Evolutionary conservation across 768 basidiomycete species (phyloP).

Genomic region (Tricholoma sp.): DNA sequence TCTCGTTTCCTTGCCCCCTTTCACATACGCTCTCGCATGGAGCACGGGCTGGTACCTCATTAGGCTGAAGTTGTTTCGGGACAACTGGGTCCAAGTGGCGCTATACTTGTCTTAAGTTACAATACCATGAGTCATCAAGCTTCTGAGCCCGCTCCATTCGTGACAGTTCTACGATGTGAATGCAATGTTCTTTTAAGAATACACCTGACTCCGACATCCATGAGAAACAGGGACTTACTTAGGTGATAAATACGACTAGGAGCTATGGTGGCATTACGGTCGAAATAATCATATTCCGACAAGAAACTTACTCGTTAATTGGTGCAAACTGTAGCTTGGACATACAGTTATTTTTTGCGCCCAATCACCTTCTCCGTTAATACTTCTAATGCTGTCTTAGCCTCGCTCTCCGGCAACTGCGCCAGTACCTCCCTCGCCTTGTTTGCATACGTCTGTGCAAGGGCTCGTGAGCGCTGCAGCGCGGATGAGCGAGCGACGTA

Average conservation of each 20-base stretch:
- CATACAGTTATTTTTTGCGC: constrained; percentile 19
- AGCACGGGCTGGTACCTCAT: too few species aligned
- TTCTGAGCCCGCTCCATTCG: not conserved
- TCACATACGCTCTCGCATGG: too few species aligned
- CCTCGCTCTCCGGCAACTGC: constrained; percentile 77
- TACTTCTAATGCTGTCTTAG: constrained; percentile 67
- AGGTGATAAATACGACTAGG: not conserved
- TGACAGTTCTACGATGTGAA: not conserved
- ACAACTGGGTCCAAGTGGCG: too few species aligned
- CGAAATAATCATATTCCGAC: too few species aligned
- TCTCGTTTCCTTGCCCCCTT: not conserved
- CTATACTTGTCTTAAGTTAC: too few species aligned
- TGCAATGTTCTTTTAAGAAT: not conserved
- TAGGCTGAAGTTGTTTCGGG: too few species aligned
- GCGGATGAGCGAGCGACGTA: constrained; percentile 76
- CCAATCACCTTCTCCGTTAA: constrained; percentile 73
- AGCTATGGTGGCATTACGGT: not conserved
- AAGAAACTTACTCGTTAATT: too few species aligned
- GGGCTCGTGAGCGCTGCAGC: constrained; percentile 69
- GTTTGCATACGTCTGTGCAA: constrained; percentile 73
- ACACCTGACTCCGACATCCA: not conserved
- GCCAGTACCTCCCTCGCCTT: constrained; percentile 72
- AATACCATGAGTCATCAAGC: not conserved
- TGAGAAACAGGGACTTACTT: not conserved
- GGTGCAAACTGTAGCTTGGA: not conserved